Percentiles rank a stretch among this genome's conserved stretches.
These are phyloP conservation scores for Coemansia umbellata DNA, from an alignment of 192 early-diverging fungal genomes.

Conservation along the genomic window DNA sequence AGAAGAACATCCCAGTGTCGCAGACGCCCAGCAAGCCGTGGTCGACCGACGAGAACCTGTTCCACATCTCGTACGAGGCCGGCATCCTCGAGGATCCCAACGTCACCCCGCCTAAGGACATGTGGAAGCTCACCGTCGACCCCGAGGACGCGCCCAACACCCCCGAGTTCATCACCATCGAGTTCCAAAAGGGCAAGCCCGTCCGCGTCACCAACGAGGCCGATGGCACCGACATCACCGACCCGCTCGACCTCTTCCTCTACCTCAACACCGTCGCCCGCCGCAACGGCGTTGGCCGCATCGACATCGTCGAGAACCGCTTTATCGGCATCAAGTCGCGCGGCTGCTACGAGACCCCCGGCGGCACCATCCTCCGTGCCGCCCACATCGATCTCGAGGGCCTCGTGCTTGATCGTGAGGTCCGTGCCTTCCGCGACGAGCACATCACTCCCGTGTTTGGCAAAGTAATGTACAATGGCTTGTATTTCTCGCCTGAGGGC, in stretches of 20 bases:
- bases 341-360: slow-evolving; percentile 99
- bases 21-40: slow-evolving; percentile 97
- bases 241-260: slow-evolving; percentile 80
- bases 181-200: slow-evolving; percentile 86
- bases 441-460: slow-evolving; percentile 76
- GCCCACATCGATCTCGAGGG: slow-evolving; percentile 97
- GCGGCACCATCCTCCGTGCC: slow-evolving; percentile 90
- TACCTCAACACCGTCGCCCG: slow-evolving; percentile 94
- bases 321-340: slow-evolving; percentile 99
- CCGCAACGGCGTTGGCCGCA: slow-evolving; percentile 96
- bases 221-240: slow-evolving; percentile 65
- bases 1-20: slow-evolving; percentile 88
- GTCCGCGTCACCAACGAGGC: slow-evolving; percentile 80
- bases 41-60: slow-evolving; percentile 99
- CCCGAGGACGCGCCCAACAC: slow-evolving; percentile 96
- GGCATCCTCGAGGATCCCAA: slow-evolving; percentile 97
- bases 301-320: slow-evolving; percentile 99
- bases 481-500: slow-evolving; percentile 95
- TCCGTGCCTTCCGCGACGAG: slow-evolving; percentile 90
- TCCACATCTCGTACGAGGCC: slow-evolving; percentile 98
- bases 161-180: slow-evolving; percentile 90
- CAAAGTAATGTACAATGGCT: slow-evolving; percentile 87
- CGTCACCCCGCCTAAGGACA: slow-evolving; percentile 93
- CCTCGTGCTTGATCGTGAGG: slow-evolving; percentile 90
- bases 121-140: slow-evolving; percentile 98